Evolutionary conservation across 305 asterid genomes (phyloP), one percentile per base, ranked within the genome.

Genomic region (Fraxinus velutina): DNA sequence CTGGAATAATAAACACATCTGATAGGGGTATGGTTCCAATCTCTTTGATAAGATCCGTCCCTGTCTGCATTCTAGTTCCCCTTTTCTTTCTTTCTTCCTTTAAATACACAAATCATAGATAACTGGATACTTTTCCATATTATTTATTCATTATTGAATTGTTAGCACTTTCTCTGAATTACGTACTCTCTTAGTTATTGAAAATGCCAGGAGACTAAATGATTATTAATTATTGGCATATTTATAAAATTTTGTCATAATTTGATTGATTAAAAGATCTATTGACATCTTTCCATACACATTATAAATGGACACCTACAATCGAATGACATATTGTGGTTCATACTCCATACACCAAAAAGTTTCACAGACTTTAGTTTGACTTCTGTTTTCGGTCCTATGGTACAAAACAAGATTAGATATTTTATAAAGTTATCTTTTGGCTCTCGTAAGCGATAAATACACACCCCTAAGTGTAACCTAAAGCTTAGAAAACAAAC

Each of bases 1-100:
- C 93, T 86, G 99, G 99, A 78, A 86, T 85, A 68, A 96, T 96
- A 86, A 93, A 93, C 92, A 90, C 98, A 80, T 89, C 98, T 22
- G 97, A 97, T 77, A 92, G 91, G 98, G 99, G 99, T 96, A 90
- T 79, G 87, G 80, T 86, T 79, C 75, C 80, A 6, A 79, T 22
- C 21, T 34, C 77, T 27, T 42, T 10, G 73, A 66, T 66, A 66
- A 24, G 36, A 24, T 27, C 36, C 7, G 15, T 64, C 73, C 17
- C 30, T 19, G 30, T 19, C 73, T 66, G 29, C 50, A 29, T 32
- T 50, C 19, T 78, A 29, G 64, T 52, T 73, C 29, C 39, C 30
- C 79, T 10, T 17, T 39, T 44, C 37, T 21, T 30, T 12, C 9
- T 44, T 5, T 15, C 24, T 19, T 19, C 29, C 70, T 17, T 78